Base-by-base conservation (phyloP, 2,329 filamentous ascomycete genomes). In the Diaporthe sp. region DNA sequence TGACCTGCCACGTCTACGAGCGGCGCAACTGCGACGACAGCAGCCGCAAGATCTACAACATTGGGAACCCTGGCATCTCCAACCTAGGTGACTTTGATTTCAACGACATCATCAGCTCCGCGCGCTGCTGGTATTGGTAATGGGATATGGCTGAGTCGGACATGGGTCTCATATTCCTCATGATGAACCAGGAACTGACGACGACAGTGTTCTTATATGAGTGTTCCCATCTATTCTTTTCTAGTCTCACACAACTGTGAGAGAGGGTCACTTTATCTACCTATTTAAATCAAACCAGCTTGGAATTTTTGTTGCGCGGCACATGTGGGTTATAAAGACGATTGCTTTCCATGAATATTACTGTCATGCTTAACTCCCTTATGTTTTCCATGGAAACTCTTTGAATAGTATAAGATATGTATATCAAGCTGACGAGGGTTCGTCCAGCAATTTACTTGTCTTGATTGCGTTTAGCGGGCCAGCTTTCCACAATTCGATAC, bases 61-160 rank as follows among this genome's bases (percentile, higher is more conserved):
- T 61, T 12, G 1, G 15, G 5, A 42, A 61, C 58, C 58, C 58
- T 0, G 58, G 58, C 10, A 39, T 61, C 7, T n/a, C 56, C 35
- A 59, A 59, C 32, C 32, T 59, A 35, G n/a, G 2, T 1, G 22
- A 59, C 56, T 59, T 7, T 35, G 22, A 59, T 5, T 59, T 59
- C 35, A 59, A 59, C 56, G 56, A 59, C n/a, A 59, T 59, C 56
- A 59, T 59, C 12, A 59, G 56, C 56, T 59, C 56, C 22, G 56
- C 56, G 22, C 56, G 56, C 35, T 59, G 56, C 32, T 59, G 35
- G 35, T 59, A 59, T 35, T 59, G n/a, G 19, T 39, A 4, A 15
- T 25, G 7, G 19, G 6, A 42, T 17, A 47, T 8, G 42, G 42
- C 42, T 47, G 42, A 4, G 42, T 22, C 17, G 42, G 4, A 19